A percentile compares a stretch with the other conserved stretches of the same genome.
Evolutionary conservation across 2,329 filamentous ascomycete genomes (phyloP).

Genomic region (Ophiostoma montium): DNA sequence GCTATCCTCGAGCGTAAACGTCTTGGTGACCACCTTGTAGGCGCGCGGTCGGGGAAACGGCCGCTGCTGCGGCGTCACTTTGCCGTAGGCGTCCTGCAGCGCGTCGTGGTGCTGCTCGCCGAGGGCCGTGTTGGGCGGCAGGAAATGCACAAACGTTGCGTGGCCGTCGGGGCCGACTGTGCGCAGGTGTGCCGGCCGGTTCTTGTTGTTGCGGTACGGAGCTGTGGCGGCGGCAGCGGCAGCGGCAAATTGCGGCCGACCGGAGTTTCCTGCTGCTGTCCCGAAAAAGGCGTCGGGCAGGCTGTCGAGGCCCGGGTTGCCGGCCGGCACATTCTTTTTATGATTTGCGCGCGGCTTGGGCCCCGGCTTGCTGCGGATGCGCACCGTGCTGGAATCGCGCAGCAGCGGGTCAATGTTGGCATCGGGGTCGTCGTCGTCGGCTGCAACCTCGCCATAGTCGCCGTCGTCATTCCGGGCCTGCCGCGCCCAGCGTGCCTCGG

Average conservation of each 20-base stretch:
- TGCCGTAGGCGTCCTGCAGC: not conserved
- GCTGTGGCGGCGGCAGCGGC: not conserved
- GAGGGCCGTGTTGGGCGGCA: slow-evolving; percentile 12
- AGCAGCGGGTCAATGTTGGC: slow-evolving; percentile 8
- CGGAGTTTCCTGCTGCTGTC: too few relatives aligned
- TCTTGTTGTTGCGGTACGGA: not conserved
- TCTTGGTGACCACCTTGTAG: slow-evolving; percentile 3
- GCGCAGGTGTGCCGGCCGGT: not conserved
- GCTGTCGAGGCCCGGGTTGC: slow-evolving; percentile 12
- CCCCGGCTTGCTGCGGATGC: not conserved
- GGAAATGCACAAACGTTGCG: slow-evolving; percentile 4
- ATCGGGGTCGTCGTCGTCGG: not conserved
- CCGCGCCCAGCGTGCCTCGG: not conserved
- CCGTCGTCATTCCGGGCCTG: not conserved
- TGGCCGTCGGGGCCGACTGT: not conserved
- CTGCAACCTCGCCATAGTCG: too few relatives aligned
- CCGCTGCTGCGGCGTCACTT: not conserved
- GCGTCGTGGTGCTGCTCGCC: not conserved
- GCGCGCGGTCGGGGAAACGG: not conserved
- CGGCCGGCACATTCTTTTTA: not conserved
- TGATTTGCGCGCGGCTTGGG: not conserved
- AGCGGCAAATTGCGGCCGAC: not conserved
- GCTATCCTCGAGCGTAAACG: not conserved
- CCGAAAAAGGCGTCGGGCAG: slow-evolving; percentile 11
- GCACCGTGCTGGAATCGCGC: not conserved